These are phyloP conservation scores for Buddleja alternifolia DNA, from an alignment of 257 asterid species.

Conservation along the genomic window DNA sequence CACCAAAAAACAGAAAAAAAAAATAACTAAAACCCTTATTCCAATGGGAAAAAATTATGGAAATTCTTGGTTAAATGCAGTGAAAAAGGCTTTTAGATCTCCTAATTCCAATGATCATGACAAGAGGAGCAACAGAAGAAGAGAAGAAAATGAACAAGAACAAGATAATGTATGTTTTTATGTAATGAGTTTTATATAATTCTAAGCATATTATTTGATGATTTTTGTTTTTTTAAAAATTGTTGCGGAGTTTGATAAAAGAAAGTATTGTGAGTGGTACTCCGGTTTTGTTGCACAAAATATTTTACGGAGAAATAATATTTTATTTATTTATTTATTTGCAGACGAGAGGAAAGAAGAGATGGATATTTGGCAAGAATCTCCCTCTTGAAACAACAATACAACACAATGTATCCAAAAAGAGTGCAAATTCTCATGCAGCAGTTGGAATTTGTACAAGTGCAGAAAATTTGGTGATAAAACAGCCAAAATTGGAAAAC, in stretches of 20 bases:
- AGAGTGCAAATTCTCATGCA: slow-evolving; percentile 20
- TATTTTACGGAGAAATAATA: neutral
- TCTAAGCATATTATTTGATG: neutral
- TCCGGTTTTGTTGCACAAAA: no score
- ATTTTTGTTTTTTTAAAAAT: neutral
- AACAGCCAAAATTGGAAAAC: slow-evolving; percentile 27
- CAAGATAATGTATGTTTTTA: slow-evolving; percentile 58
- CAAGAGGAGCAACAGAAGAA: slow-evolving; percentile 43
- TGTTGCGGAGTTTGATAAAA: no score
- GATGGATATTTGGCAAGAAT: slow-evolving; percentile 70
- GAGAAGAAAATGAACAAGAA: slow-evolving; percentile 44
- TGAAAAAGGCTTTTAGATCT: slow-evolving; percentile 77
- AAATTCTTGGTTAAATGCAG: slow-evolving; percentile 68
- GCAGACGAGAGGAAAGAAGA: slow-evolving; percentile 69
- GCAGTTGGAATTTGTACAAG: slow-evolving; percentile 12
- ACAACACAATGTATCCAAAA: slow-evolving; percentile 47
- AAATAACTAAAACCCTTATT: neutral
- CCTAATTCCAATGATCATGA: slow-evolving; percentile 51
- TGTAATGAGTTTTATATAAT: neutral
- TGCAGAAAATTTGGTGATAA: slow-evolving; percentile 19
- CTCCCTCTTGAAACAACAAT: slow-evolving; percentile 55
- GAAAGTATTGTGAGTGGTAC: no score
- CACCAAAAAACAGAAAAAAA: neutral
- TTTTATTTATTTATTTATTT: neutral
- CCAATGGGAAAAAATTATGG: slow-evolving; percentile 67